Evolutionary conservation across 2,329 filamentous ascomycete genomes (phyloP).

Genomic region (Myrmaecium sp.): DNA sequence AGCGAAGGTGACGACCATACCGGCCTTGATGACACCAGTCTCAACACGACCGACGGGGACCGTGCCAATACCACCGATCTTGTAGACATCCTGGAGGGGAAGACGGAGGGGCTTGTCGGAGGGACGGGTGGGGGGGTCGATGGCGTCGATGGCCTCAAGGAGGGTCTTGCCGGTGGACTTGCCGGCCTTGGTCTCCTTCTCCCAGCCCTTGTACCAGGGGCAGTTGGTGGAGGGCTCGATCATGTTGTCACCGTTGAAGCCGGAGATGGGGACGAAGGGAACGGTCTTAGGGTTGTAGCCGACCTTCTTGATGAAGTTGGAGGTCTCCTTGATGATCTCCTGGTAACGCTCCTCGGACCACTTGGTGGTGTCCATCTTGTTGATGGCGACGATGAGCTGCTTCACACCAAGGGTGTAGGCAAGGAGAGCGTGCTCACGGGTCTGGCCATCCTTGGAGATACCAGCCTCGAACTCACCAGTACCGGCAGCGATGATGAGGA

Average conservation of each 20-base stretch:
- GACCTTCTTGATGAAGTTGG: slow-evolving; percentile 99
- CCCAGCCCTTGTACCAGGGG: slow-evolving; percentile 99
- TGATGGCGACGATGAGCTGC: slow-evolving; percentile 99
- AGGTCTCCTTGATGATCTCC: slow-evolving; percentile 99
- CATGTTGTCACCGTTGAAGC: slow-evolving; percentile 99
- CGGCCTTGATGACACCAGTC: slow-evolving; percentile 74
- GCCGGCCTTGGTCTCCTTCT: slow-evolving; percentile 93
- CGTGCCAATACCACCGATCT: slow-evolving; percentile 99
- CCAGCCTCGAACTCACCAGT: slow-evolving; percentile 99
- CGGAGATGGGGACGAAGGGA: slow-evolving; percentile 98
- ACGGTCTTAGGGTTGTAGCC: slow-evolving; percentile 99
- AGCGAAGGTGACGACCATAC: slow-evolving; percentile 95
- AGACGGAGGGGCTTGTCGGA: slow-evolving; percentile 99
- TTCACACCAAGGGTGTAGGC: slow-evolving; percentile 99
- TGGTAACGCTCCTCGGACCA: slow-evolving; percentile 93
- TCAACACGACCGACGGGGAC: slow-evolving; percentile 99
- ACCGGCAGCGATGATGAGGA: slow-evolving; percentile 99
- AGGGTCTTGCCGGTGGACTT: slow-evolving; percentile 93
- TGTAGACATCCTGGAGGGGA: slow-evolving; percentile 99
- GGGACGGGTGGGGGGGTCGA: slow-evolving; percentile 83
- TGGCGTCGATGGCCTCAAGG: slow-evolving; percentile 94
- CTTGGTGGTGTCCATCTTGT: slow-evolving; percentile 99
- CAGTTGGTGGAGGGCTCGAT: slow-evolving; percentile 75
- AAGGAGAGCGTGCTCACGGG: slow-evolving; percentile 99
- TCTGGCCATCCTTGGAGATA: slow-evolving; percentile 99